Evolutionary conservation across 495 filamentous ascomycete species (phyloP).

Genomic region (Cairneyella variabilis): DNA sequence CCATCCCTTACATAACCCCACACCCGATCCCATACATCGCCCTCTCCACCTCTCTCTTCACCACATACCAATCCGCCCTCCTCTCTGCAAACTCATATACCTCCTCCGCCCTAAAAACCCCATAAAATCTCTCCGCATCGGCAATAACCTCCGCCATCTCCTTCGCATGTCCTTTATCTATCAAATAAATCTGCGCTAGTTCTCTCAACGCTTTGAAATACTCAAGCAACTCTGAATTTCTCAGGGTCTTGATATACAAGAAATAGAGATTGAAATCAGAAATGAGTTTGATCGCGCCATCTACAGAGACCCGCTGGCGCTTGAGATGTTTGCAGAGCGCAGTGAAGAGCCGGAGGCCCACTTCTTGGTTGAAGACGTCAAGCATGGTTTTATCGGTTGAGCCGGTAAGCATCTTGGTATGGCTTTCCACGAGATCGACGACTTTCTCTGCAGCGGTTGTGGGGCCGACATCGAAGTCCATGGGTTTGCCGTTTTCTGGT

Average conservation of each 20-base stretch:
- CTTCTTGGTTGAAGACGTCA: slow-evolving; percentile 98
- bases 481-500: slow-evolving; percentile 33
- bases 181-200: slow-evolving; percentile 91
- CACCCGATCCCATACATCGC: slow-evolving; percentile 98
- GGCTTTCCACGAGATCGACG: slow-evolving; percentile 78
- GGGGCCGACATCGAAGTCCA: slow-evolving; percentile 68
- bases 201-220: slow-evolving; percentile 94
- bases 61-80: slow-evolving; percentile 88
- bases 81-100: slow-evolving; percentile 96
- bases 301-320: slow-evolving; percentile 84
- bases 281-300: slow-evolving; percentile 89
- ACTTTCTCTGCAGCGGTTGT: slow-evolving; percentile 73
- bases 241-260: slow-evolving; percentile 74
- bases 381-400: slow-evolving; percentile 96
- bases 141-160: slow-evolving; percentile 94
- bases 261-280: slow-evolving; percentile 95
- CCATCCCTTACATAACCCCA: slow-evolving; percentile 65
- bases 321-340: slow-evolving; percentile 96
- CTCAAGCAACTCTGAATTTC: slow-evolving; percentile 74
- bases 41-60: slow-evolving; percentile 84
- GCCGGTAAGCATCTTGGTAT: slow-evolving; percentile 87
- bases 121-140: slow-evolving; percentile 82
- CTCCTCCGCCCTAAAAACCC: slow-evolving; percentile 92
- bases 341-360: slow-evolving; percentile 85
- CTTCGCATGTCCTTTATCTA: slow-evolving; percentile 83